Conservation (phyloP, 1,284 basidiomycete genomes). For the Ustilago loliicola region DNA sequence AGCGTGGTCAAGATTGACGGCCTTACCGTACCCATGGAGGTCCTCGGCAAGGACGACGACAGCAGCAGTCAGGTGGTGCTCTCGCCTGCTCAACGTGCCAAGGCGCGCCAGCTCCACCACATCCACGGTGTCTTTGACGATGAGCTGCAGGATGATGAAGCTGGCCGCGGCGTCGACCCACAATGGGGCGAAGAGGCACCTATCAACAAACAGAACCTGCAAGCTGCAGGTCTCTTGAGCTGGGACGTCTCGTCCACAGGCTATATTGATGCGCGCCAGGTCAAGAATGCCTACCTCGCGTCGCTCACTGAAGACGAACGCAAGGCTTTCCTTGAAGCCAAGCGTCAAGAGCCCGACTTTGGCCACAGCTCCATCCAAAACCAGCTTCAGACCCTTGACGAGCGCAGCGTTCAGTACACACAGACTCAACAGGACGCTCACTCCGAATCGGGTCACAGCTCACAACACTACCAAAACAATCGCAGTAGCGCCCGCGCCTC, state of each 20-base stretch:
- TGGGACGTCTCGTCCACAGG: constrained; percentile 57
- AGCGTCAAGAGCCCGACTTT: constrained; percentile 19
- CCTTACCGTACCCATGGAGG: constrained; percentile 45
- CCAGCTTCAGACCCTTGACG: constrained; percentile 24
- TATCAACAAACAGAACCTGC: constrained; percentile 25
- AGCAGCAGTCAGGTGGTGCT: constrained; percentile 45
- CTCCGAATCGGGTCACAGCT: constrained; percentile 29
- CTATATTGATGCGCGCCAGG: constrained; percentile 51
- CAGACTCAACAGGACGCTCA: constrained; percentile 24
- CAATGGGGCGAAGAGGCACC: constrained; percentile 44
- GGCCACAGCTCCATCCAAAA: constrained; percentile 10
- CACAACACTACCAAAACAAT: constrained; percentile 26
- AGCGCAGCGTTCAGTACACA: constrained; percentile 22
- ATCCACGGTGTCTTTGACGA: constrained; percentile 59
- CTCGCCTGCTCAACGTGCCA: constrained; percentile 54
- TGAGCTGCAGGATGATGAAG: constrained; percentile 49
- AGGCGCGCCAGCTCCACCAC: constrained; percentile 52
- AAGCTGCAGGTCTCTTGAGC: constrained; percentile 34
- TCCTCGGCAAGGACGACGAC: constrained; percentile 52
- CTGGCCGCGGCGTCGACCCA: constrained; percentile 33
- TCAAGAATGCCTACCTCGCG: constrained; percentile 55
- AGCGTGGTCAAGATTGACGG: constrained; percentile 47
- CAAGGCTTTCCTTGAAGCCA: constrained; percentile 39
- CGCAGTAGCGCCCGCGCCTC: constrained; percentile 27
- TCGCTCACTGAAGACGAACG: constrained; percentile 44